Evolutionary conservation across 2,329 filamentous ascomycete genomes (phyloP).

Genomic region (Fusarium albosuccineum): DNA sequence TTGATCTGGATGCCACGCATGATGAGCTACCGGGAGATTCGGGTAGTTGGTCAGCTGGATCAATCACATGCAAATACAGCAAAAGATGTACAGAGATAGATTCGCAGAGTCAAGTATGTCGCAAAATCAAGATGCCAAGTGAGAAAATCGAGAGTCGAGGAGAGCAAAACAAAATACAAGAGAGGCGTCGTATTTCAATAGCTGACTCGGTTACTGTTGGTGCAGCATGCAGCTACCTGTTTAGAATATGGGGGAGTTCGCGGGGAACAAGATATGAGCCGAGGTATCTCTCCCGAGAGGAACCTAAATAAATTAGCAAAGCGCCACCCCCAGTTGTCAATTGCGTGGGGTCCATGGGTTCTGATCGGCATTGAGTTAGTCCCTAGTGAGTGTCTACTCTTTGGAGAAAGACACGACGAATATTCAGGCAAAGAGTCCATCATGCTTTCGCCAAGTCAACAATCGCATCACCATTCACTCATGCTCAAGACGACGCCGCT

Average conservation of each 20-base stretch:
- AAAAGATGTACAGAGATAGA: not conserved
- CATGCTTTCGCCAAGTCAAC: not conserved
- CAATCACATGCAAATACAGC: not conserved
- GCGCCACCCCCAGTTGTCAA: conserved; percentile 17
- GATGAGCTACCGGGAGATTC: conserved; percentile 45
- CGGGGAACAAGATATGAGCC: conserved; percentile 40
- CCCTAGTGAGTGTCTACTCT: not conserved
- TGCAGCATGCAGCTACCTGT: not conserved
- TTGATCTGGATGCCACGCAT: conserved; percentile 83
- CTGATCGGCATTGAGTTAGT: not conserved
- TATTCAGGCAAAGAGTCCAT: no score
- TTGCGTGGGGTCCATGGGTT: not conserved
- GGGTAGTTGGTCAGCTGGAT: not conserved
- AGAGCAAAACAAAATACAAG: not conserved
- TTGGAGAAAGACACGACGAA: no score
- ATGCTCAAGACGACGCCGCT: not conserved
- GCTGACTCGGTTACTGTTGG: conserved; percentile 30
- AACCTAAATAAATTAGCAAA: not conserved
- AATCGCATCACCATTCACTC: not conserved
- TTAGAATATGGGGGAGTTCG: conserved; percentile 36
- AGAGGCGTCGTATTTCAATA: conserved; percentile 12
- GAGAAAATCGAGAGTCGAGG: not conserved
- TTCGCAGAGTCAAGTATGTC: no score
- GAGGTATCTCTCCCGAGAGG: conserved; percentile 43
- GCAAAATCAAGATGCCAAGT: not conserved